Base-by-base conservation (phyloP, 345 rosid species). In the Nephelium lappaceum region DNA sequence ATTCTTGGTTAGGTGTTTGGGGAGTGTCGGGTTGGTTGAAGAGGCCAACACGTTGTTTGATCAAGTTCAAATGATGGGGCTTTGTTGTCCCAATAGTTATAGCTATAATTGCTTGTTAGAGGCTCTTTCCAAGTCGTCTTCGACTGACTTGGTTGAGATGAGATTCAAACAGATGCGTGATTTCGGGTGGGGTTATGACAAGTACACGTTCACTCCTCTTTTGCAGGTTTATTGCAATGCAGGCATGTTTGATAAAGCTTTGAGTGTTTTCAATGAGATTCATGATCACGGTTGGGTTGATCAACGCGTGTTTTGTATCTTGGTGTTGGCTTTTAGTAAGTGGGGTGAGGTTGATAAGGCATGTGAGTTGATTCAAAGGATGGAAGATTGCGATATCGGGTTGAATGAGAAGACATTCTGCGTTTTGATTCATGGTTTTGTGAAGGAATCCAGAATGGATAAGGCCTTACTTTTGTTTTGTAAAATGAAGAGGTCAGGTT, bases 71-170 rank as follows among this genome's bases (percentile, higher is more conserved):
- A 72, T 45, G 76, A 58, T 51, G 77, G 95, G 93, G 74, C 87
- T 89, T 68, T 95, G 98, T 57, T 81, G 82, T 8, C 98, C 93
- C 1, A 91, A 88, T 86, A 75, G 42, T 43, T 95, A 95, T 76
- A 85, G 83, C 36, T 95, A 93, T 76, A 95, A 89, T 82, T 95
- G 98, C 75, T 84, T 95, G 88, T 74, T 95, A 58, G 98, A 92
- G 86, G 92, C 91, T 5, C 51, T 91, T 71, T 85, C 93, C 39
- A 93, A 84, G 80, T 88, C 91, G 57, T 73, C 65, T 78, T 87
- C 83, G 42, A 76, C 83, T 81, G 92, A 84, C 68, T 81, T 93
- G 81, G 84, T 87, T 69, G 98, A 93, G 87, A 71, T 36, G 81
- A 93, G 87, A 83, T 66, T 93, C 78, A 81, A 84, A 71, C 97